Percentiles rank a stretch among this genome's conserved stretches.
These are phyloP conservation scores for Amanita pallidorosea DNA, from an alignment of 768 basidiomycete species.

Conservation along the genomic window DNA sequence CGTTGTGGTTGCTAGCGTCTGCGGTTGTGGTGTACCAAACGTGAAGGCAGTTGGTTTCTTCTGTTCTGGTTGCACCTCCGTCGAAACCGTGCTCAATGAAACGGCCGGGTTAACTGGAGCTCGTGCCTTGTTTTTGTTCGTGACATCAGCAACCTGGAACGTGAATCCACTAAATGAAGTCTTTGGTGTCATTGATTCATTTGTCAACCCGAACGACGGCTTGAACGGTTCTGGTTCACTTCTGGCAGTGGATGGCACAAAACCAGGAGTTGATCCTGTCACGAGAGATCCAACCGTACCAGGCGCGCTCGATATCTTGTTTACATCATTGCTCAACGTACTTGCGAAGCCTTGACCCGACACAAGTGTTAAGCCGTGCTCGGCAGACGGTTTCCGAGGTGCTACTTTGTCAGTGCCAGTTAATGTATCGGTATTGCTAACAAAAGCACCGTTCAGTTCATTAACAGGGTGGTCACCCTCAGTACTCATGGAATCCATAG, in stretches of 20 bases:
- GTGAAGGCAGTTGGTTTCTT: conserved; percentile 25
- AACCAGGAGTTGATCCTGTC: conserved; percentile 13
- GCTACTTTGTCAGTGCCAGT: not conserved
- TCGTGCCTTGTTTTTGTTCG: not conserved
- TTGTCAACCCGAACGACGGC: not conserved
- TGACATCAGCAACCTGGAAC: not conserved
- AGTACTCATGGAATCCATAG: not conserved
- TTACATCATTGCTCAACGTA: not conserved
- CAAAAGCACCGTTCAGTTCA: not conserved
- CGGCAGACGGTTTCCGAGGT: not conserved
- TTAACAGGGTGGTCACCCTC: not conserved
- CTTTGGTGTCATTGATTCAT: conserved; percentile 20
- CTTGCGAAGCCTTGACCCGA: not conserved
- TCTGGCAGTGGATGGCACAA: conserved; percentile 12
- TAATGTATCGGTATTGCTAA: not conserved
- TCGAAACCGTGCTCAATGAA: not conserved
- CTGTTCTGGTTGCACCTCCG: conserved; percentile 5
- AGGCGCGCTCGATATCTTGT: not conserved
- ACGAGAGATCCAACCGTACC: not conserved
- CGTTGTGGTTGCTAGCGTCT: conserved; percentile 21
- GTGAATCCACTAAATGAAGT: conserved; percentile 23
- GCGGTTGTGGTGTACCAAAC: conserved; percentile 29
- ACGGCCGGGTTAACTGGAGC: not conserved
- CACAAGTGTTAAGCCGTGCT: not conserved
- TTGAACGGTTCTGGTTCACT: conserved; percentile 12